Evolutionary conservation across 352 stramenopile genomes (phyloP).

Genomic region (Globisporangium paroecandrum): DNA sequence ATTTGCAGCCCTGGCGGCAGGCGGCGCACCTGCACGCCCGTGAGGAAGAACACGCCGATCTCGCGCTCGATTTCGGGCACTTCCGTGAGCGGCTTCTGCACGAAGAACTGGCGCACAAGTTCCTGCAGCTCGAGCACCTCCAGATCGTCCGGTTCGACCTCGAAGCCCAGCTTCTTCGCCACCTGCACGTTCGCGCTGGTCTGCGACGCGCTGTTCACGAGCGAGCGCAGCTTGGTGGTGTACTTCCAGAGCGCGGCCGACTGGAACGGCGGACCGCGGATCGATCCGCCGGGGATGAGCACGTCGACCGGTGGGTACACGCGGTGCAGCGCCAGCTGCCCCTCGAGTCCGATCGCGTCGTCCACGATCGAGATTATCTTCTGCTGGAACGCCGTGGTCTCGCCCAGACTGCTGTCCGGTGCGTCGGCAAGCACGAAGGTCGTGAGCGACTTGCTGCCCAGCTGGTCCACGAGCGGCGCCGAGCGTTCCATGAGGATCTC

Average conservation of each 20-base stretch:
- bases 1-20: slow-evolving; percentile 42
- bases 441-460: slow-evolving; percentile 49
- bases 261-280: slow-evolving; percentile 75
- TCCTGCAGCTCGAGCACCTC: slow-evolving; percentile 68
- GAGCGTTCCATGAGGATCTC: slow-evolving; percentile 77
- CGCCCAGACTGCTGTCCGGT: slow-evolving; percentile 41
- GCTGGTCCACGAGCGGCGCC: slow-evolving; percentile 49
- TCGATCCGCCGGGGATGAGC: slow-evolving; percentile 50
- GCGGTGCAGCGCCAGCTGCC: slow-evolving; percentile 37
- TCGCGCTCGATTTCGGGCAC: slow-evolving; percentile 36
- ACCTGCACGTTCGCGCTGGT: slow-evolving; percentile 62
- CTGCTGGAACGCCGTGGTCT: slow-evolving; percentile 59
- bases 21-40: slow-evolving; percentile 37
- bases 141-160: slow-evolving; percentile 67
- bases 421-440: slow-evolving; percentile 65
- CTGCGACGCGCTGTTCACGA: slow-evolving; percentile 58
- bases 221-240: slow-evolving; percentile 52
- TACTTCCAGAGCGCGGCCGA: slow-evolving; percentile 66
- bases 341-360: slow-evolving; percentile 57
- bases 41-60: slow-evolving; percentile 60
- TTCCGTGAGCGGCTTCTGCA: slow-evolving; percentile 33
- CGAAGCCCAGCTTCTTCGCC: slow-evolving; percentile 59
- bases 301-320: slow-evolving; percentile 77
- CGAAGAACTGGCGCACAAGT: slow-evolving; percentile 77
- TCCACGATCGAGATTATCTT: slow-evolving; percentile 69